phyloP scores from a whole-genome alignment of 2,329 filamentous ascomycete species.

The Chaetomium sp. region DNA sequence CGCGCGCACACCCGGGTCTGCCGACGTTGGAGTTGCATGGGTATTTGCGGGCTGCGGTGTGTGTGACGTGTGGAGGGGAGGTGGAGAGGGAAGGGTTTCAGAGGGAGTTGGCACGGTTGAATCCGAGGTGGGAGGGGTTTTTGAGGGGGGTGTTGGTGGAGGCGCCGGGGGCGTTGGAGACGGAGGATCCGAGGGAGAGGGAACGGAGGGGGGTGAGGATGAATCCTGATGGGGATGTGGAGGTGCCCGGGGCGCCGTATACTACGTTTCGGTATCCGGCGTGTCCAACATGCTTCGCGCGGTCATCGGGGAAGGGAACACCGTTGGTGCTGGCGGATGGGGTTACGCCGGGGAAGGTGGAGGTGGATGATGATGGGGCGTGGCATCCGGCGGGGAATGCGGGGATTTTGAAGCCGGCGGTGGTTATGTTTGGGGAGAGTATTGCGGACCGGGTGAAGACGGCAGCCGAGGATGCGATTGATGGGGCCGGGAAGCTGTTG shows the following conservation, averaged over 20 bases:
- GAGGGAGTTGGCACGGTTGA: constrained; percentile 64
- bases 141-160: constrained; percentile 56
- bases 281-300: constrained; percentile 70
- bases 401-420: constrained; percentile 84
- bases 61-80: constrained; percentile 68
- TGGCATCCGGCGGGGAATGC: constrained; percentile 61
- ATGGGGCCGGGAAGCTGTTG: constrained; percentile 66
- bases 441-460: constrained; percentile 64
- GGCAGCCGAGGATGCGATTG: constrained; percentile 72
- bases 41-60: constrained; percentile 75
- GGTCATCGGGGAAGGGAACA: constrained; percentile 53
- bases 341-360: constrained; percentile 44
- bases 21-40: constrained; percentile 84
- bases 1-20: constrained; percentile 64
- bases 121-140: constrained; percentile 79
- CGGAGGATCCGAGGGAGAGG: constrained; percentile 67
- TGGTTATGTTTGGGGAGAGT: constrained; percentile 94
- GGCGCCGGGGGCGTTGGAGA: constrained; percentile 66
- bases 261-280: constrained; percentile 85
- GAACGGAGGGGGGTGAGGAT: constrained; percentile 65
- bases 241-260: constrained; percentile 80
- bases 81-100: constrained; percentile 72
- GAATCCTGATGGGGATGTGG: constrained; percentile 93
- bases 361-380: constrained; percentile 73
- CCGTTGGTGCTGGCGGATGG: constrained; percentile 54